Percentiles rank a stretch among this genome's conserved stretches.
Conservation (phyloP, 1,139 yeast genomes). For the Debaryomyces singareniensis region DNA sequence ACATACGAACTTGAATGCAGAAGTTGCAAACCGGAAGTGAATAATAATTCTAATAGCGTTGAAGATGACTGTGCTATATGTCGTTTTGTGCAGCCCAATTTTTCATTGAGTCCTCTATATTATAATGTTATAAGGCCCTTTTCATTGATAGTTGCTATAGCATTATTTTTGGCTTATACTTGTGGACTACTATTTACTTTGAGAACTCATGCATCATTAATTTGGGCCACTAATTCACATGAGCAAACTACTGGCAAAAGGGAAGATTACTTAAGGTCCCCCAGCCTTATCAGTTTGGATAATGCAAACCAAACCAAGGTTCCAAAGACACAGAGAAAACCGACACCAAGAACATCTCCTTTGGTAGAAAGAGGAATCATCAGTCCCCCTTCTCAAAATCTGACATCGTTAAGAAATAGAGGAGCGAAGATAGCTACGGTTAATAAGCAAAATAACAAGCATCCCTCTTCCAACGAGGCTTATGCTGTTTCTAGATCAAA, state of each 20-base stretch:
- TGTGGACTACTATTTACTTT: slow-evolving; percentile 90
- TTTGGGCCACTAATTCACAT: slow-evolving; percentile 68
- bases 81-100: slow-evolving; percentile 71
- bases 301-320: slow-evolving; percentile 8
- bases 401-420: not conserved
- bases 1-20: slow-evolving; percentile 73
- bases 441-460: slow-evolving; percentile 4
- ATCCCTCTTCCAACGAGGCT: not conserved
- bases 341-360: not conserved
- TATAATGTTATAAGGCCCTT: slow-evolving; percentile 68
- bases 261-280: slow-evolving; percentile 22
- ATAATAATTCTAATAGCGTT: slow-evolving; percentile 2
- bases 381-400: not conserved
- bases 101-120: slow-evolving; percentile 61
- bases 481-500: not conserved
- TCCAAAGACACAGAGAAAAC: slow-evolving; percentile 3
- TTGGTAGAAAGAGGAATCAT: not conserved
- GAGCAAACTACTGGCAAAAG: slow-evolving; percentile 18
- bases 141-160: slow-evolving; percentile 71
- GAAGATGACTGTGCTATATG: slow-evolving; percentile 58
- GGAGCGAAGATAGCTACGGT: slow-evolving; percentile 1
- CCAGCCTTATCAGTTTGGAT: slow-evolving; percentile 29
- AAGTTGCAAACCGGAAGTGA: slow-evolving; percentile 25
- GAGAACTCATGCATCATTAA: slow-evolving; percentile 92
- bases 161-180: slow-evolving; percentile 78